Conservation (phyloP, 176 grass and related monocot genomes). For the Luzula sylvatica region DNA sequence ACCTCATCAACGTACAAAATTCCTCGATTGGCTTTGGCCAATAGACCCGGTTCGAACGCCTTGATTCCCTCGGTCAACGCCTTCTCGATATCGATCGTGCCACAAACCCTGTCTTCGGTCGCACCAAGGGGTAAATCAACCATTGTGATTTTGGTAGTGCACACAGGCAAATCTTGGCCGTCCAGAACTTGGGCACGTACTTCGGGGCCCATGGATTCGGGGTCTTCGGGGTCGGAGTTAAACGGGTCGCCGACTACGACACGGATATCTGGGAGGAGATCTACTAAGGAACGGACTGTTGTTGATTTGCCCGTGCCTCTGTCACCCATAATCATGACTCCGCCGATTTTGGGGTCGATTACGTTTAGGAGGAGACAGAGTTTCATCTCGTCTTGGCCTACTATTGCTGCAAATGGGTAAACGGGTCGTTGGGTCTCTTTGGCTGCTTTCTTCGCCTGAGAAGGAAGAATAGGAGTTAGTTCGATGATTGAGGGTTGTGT, state of each 20-base stretch:
- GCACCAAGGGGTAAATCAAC: slow-evolving; percentile 93
- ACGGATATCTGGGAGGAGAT: slow-evolving; percentile 79
- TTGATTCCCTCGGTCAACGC: slow-evolving; percentile 95
- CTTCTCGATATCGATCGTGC: slow-evolving; percentile 99
- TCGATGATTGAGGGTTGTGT: not conserved
- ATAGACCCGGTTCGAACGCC: slow-evolving; percentile 87
- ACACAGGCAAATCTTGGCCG: slow-evolving; percentile 39
- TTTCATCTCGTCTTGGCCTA: slow-evolving; percentile 99
- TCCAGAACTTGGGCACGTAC: slow-evolving; percentile 40
- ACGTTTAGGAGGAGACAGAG: slow-evolving; percentile 92
- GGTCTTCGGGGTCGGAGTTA: slow-evolving; percentile 91
- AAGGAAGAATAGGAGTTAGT: not conserved
- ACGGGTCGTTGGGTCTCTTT: slow-evolving; percentile 82
- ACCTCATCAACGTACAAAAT: slow-evolving; percentile 98
- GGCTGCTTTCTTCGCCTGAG: slow-evolving; percentile 18
- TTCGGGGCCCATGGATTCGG: slow-evolving; percentile 76
- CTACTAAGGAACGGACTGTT: slow-evolving; percentile 83
- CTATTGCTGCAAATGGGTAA: slow-evolving; percentile 89
- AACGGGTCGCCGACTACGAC: slow-evolving; percentile 88
- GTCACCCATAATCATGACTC: slow-evolving; percentile 99
- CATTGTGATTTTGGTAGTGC: slow-evolving; percentile 78
- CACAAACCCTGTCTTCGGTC: slow-evolving; percentile 94
- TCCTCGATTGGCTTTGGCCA: slow-evolving; percentile 92
- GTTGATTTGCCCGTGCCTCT: slow-evolving; percentile 94
- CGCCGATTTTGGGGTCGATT: slow-evolving; percentile 97